Evolutionary conservation across 75 land plant species (phyloP).

Genomic region (Selaginella moellendorffii): DNA sequence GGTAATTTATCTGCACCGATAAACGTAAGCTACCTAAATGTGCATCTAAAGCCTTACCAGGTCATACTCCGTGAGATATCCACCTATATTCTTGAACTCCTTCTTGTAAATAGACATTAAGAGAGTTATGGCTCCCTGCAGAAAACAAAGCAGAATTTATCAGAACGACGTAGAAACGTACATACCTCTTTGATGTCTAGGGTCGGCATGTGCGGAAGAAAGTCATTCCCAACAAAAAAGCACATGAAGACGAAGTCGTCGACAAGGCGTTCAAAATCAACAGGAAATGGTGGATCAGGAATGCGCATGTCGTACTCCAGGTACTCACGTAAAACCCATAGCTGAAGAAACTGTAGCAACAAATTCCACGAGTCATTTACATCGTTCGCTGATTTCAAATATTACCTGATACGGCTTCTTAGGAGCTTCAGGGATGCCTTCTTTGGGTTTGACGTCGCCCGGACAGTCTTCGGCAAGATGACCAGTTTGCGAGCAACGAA

Average conservation of each 20-base stretch:
- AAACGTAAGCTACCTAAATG: neutral
- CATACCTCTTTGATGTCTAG: slow-evolving; percentile 91
- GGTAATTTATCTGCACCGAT: slow-evolving; percentile 40
- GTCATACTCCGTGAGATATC: slow-evolving; percentile 73
- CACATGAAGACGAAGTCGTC: slow-evolving; percentile 99
- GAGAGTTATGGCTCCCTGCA: slow-evolving; percentile 88
- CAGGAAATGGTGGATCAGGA: slow-evolving; percentile 51
- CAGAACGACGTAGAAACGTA: neutral
- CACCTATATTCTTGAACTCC: slow-evolving; percentile 70
- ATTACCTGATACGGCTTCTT: slow-evolving; percentile 85
- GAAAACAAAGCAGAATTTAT: slow-evolving; percentile 6
- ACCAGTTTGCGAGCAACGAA: slow-evolving; percentile 86
- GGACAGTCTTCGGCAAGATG: slow-evolving; percentile 90
- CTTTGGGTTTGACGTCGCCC: slow-evolving; percentile 24
- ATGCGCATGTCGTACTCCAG: slow-evolving; percentile 69
- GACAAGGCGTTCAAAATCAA: slow-evolving; percentile 76
- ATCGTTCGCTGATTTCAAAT: too few relatives aligned
- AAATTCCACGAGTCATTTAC: too few relatives aligned
- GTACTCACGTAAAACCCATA: slow-evolving; percentile 92
- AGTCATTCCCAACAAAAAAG: slow-evolving; percentile 99
- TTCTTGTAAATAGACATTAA: slow-evolving; percentile 84
- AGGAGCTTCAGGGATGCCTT: slow-evolving; percentile 12
- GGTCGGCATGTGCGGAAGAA: slow-evolving; percentile 98
- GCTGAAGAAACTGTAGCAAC: slow-evolving; percentile 67
- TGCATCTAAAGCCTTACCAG: slow-evolving; percentile 30